A percentile compares a stretch with the other conserved stretches of the same genome.
Conservation (phyloP, 148 eudicot genomes). For the Cornus florida region DNA sequence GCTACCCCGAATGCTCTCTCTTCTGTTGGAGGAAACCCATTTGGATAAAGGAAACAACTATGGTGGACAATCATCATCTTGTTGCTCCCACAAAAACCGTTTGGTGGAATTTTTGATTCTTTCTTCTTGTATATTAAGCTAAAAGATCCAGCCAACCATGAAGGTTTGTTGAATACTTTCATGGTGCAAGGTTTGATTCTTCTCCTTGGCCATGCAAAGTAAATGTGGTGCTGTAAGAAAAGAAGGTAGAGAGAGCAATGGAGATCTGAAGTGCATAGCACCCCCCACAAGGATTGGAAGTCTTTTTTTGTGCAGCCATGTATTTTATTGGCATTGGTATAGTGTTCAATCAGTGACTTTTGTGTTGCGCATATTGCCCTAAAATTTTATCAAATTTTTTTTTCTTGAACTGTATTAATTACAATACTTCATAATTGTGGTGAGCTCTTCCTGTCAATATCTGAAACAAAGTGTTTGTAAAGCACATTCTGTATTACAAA, state of each 20-base stretch:
- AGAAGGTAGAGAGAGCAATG: conserved; percentile 5
- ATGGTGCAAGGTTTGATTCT: not conserved
- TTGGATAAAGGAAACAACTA: conserved; percentile 45
- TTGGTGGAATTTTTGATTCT: conserved; percentile 16
- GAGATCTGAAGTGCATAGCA: not conserved
- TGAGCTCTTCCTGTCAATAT: conserved; percentile 1
- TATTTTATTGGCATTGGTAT: no score
- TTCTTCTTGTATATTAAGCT: conserved; percentile 10
- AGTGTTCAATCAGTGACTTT: no score
- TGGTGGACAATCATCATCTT: conserved; percentile 11
- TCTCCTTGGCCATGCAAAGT: conserved; percentile 3
- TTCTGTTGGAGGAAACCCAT: conserved; percentile 79
- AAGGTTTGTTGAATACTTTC: conserved; percentile 7
- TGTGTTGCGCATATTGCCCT: not conserved
- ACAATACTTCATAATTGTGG: not conserved
- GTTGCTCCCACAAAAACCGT: conserved; percentile 9
- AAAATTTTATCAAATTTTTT: conserved; percentile 4
- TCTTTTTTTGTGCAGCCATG: not conserved
- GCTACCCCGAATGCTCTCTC: conserved; percentile 44
- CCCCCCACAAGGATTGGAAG: not conserved
- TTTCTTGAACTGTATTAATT: not conserved
- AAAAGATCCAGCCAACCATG: conserved; percentile 4
- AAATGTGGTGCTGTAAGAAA: not conserved
- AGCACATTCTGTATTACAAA: conserved; percentile 3
- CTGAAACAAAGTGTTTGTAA: conserved; percentile 5